Evolutionary conservation across 2,329 filamentous ascomycete species (phyloP).

Genomic region (Leptographium wingfieldii): DNA sequence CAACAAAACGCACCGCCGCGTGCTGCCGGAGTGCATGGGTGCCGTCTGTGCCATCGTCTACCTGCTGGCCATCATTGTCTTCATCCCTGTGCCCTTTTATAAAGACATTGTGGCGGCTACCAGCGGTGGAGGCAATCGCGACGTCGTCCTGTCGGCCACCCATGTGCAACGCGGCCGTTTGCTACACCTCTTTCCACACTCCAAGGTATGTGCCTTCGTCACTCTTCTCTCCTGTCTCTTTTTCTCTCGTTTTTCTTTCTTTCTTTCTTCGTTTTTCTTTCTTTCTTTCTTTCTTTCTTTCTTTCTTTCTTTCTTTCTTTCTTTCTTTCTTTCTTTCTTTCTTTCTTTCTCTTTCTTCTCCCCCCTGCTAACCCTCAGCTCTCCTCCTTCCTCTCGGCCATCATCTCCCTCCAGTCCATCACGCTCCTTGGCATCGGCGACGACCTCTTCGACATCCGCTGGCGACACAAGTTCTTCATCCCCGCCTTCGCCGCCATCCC

Average conservation of each 20-base stretch:
- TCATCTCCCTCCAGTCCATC: conserved; percentile 83
- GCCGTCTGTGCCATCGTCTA: conserved; percentile 88
- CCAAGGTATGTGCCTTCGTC: conserved; percentile 49
- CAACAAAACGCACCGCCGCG: conserved; percentile 54
- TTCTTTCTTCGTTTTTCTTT: no score
- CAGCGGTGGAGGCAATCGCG: conserved; percentile 82
- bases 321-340: neutral
- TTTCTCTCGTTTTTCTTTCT: neutral
- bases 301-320: no score
- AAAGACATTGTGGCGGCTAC: conserved; percentile 95
- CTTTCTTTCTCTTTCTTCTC: neutral
- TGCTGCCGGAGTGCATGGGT: conserved; percentile 94
- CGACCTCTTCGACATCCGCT: conserved; percentile 94
- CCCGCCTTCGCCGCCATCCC: conserved; percentile 88
- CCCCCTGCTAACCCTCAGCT: conserved; percentile 39
- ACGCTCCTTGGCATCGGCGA: conserved; percentile 87
- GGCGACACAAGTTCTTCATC: conserved; percentile 98
- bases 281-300: neutral
- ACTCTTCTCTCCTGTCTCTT: neutral
- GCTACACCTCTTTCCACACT: conserved; percentile 85
- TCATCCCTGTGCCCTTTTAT: conserved; percentile 95
- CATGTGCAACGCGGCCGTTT: conserved; percentile 72
- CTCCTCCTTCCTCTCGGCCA: conserved; percentile 85
- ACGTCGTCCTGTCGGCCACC: conserved; percentile 58
- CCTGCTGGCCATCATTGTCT: conserved; percentile 74